Conservation (phyloP, 371 early-diverging fungal species). For the Mucor sp. region DNA sequence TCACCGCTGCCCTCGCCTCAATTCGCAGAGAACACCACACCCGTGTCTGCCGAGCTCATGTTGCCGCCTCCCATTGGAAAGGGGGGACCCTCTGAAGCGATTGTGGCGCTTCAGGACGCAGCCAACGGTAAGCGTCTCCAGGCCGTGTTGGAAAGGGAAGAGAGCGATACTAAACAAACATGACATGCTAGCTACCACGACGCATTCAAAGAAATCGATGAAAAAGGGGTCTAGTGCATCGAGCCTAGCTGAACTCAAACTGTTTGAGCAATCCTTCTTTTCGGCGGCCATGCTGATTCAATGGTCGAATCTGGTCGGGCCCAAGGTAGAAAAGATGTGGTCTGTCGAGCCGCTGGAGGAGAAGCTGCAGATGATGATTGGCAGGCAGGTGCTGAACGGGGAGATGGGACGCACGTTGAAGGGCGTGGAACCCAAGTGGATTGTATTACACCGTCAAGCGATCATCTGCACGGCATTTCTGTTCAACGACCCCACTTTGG, state of each 20-base stretch:
- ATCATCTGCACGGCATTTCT: constrained; percentile 48
- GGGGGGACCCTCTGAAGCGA: constrained; percentile 44
- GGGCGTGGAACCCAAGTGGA: constrained; percentile 56
- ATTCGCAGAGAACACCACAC: constrained; percentile 21
- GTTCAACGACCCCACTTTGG: constrained; percentile 32
- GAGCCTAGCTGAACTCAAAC: constrained; percentile 7
- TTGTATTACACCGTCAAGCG: constrained; percentile 51
- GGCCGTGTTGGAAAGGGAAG: neutral
- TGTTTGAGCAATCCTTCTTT: constrained; percentile 63
- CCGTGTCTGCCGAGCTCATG: constrained; percentile 10
- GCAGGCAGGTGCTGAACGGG: constrained; percentile 63
- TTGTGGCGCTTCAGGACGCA: constrained; percentile 51
- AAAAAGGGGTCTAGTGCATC: neutral
- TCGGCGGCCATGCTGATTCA: constrained; percentile 57
- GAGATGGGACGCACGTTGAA: constrained; percentile 50
- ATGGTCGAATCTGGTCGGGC: constrained; percentile 67
- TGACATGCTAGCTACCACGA: neutral
- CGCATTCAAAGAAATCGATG: neutral
- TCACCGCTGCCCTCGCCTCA: constrained; percentile 34
- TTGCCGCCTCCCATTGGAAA: constrained; percentile 37
- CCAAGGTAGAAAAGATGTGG: constrained; percentile 60
- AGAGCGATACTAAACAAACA: neutral
- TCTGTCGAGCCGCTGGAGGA: constrained; percentile 34
- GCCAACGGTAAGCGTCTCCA: constrained; percentile 33
- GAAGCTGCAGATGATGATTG: constrained; percentile 40